Conservation (phyloP, 768 basidiomycete genomes). For the Psilocybe azurescens region DNA sequence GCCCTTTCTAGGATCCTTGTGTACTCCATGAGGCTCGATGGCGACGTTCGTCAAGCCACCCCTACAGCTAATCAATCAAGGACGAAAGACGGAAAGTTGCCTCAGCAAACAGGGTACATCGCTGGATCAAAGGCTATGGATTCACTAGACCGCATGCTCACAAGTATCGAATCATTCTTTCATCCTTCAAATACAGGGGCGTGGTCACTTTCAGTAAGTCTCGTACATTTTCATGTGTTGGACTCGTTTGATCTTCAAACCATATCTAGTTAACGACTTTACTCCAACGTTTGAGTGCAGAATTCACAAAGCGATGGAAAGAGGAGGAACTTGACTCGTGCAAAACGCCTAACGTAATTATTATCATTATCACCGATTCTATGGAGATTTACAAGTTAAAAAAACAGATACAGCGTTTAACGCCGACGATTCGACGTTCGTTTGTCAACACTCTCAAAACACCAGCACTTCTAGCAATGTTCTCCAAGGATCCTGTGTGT, state of each 20-base stretch:
- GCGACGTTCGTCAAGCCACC: conserved; percentile 55
- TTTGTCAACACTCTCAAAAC: conserved; percentile 86
- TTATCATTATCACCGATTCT: neutral
- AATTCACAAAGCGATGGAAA: conserved; percentile 80
- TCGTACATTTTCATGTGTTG: neutral
- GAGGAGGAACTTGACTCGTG: conserved; percentile 81
- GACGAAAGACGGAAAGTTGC: conserved; percentile 29
- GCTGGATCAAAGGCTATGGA: conserved; percentile 91
- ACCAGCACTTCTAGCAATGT: conserved; percentile 90
- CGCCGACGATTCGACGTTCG: conserved; percentile 76
- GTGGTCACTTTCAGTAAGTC: conserved; percentile 71
- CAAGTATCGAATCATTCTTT: conserved; percentile 93
- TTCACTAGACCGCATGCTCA: conserved; percentile 85
- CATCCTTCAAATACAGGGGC: conserved; percentile 92
- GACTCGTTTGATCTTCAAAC: conserved; percentile 7
- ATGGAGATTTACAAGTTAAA: neutral
- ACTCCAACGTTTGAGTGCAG: conserved; percentile 70
- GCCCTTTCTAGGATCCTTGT: conserved; percentile 85
- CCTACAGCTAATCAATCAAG: conserved; percentile 29
- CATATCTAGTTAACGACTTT: conserved; percentile 63
- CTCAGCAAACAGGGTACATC: conserved; percentile 57
- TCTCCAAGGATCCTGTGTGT: conserved; percentile 83
- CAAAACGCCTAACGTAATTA: conserved; percentile 74
- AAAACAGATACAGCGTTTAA: conserved; percentile 73
- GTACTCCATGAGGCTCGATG: conserved; percentile 89